These are phyloP conservation scores for Apiospora koreana DNA, from an alignment of 2,329 filamentous ascomycete genomes.

Conservation along the genomic window DNA sequence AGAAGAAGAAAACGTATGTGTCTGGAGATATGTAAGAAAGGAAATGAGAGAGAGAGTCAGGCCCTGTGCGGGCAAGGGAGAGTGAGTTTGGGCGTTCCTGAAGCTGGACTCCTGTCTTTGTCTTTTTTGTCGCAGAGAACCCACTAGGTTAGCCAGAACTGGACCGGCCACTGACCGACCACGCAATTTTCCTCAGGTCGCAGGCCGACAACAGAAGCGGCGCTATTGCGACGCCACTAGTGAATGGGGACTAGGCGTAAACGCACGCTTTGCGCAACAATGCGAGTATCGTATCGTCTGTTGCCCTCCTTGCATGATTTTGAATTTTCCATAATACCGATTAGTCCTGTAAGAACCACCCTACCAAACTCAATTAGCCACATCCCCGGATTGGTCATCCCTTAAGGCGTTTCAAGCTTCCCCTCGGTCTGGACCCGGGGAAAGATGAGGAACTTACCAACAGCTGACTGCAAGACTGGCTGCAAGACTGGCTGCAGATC, in stretches of 20 bases:
- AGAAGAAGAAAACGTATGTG: background rate
- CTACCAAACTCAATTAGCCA: constrained; percentile 8
- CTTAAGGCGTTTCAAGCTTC: background rate
- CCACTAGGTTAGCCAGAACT: background rate
- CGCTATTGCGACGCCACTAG: constrained; percentile 6
- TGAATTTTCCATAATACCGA: background rate
- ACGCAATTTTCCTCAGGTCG: background rate
- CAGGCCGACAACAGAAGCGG: background rate
- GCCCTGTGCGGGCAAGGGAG: background rate
- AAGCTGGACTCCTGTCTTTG: constrained; percentile 1
- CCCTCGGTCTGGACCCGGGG: background rate
- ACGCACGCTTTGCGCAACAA: background rate
- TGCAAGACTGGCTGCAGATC: background rate
- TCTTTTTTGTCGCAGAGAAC: background rate
- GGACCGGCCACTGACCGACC: background rate
- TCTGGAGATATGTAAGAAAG: background rate
- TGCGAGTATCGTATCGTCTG: constrained; percentile 1
- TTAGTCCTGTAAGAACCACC: background rate
- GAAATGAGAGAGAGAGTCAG: background rate
- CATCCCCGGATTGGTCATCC: background rate
- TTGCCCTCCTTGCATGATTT: constrained; percentile 3
- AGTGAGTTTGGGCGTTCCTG: constrained; percentile 3
- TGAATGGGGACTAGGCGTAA: background rate
- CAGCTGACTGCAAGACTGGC: background rate
- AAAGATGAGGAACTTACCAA: background rate